Evolutionary conservation across 2,329 filamentous ascomycete species (phyloP).

Genomic region (Aspergillus sp.): DNA sequence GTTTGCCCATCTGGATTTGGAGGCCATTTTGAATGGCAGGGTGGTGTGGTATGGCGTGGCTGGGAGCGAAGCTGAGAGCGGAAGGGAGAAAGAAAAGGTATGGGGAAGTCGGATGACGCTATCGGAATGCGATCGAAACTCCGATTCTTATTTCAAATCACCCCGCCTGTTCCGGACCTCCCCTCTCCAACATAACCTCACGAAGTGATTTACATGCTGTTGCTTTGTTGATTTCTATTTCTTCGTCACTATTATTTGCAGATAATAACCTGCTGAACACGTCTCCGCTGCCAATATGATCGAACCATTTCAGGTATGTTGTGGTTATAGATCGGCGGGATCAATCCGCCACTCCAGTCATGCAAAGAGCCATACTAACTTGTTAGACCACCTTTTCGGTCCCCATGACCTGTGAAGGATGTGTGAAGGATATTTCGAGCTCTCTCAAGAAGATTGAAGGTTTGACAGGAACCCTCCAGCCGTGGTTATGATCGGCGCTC

Average conservation of each 20-base stretch:
- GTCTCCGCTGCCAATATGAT: conserved; percentile 35
- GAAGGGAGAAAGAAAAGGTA: conserved; percentile 12
- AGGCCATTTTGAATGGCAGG: conserved; percentile 51
- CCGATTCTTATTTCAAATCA: conserved; percentile 28
- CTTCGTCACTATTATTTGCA: too few species aligned
- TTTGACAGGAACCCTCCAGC: conserved; percentile 34
- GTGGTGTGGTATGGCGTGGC: conserved; percentile 3
- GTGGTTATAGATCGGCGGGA: neutral
- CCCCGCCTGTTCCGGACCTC: conserved; percentile 23
- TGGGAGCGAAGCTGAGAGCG: conserved; percentile 4
- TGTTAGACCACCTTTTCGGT: conserved; percentile 87
- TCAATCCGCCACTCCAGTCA: neutral
- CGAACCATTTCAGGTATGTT: conserved; percentile 46
- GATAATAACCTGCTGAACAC: neutral
- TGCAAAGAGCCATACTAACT: conserved; percentile 15
- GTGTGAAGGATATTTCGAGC: conserved; percentile 80
- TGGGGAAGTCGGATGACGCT: conserved; percentile 23
- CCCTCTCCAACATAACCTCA: conserved; percentile 5
- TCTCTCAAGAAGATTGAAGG: conserved; percentile 72
- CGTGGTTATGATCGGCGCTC: neutral
- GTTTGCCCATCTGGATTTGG: conserved; percentile 83
- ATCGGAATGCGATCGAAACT: conserved; percentile 15
- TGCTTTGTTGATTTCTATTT: neutral
- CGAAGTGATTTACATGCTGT: conserved; percentile 1
- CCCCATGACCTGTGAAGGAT: conserved; percentile 85